Base-by-base conservation (phyloP, 1,284 basidiomycete species). In the Kwoniella shivajii region DNA sequence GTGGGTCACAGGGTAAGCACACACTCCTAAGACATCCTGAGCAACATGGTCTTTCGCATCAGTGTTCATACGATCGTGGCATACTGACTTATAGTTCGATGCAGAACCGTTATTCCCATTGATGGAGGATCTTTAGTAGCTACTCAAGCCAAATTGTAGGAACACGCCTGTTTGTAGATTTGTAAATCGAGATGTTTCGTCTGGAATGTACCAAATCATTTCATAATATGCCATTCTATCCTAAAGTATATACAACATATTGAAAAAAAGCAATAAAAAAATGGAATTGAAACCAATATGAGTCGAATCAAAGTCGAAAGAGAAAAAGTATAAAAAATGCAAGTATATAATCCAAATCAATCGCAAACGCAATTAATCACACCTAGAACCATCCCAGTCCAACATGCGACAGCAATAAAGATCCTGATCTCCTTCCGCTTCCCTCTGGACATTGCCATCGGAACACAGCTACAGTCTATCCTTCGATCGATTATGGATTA, bases 71-170 rank as follows among this genome's bases (percentile, higher is more conserved):
- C n/a, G n/a, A n/a, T n/a, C n/a, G n/a, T n/a, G n/a, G n/a, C n/a
- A n/a, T n/a, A n/a, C 31, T 50, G n/a, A 43, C 6, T 20, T 50
- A 3, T 13, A 4, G 43, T 22, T 10, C 7, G 11, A n/a, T 10
- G 18, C 38, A 73, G 85, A 6, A 84, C 85, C 13, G 84, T 85
- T 4, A 81, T 87, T 34, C 74, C 82, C 11, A 67, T 87, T 45
- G 85, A 87, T 61, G 85, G 86, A n/a, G 84, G 84, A 29, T 72
- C 73, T 46, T 63, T 82, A 16, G 75, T 82, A 22, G 57, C 59
- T 9, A 60, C 67, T 14, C 56, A 63, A 27, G 57, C 65, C 9
- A 71, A 68, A 51, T 31, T 69, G 29, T 69, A 56, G 29, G 7
- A 6, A 6, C 10, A 45, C 20, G 26, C 18, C n/a, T n/a, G n/a